Conservation (phyloP, 2,329 filamentous ascomycete species). For the Dactylellina haptotyla region DNA sequence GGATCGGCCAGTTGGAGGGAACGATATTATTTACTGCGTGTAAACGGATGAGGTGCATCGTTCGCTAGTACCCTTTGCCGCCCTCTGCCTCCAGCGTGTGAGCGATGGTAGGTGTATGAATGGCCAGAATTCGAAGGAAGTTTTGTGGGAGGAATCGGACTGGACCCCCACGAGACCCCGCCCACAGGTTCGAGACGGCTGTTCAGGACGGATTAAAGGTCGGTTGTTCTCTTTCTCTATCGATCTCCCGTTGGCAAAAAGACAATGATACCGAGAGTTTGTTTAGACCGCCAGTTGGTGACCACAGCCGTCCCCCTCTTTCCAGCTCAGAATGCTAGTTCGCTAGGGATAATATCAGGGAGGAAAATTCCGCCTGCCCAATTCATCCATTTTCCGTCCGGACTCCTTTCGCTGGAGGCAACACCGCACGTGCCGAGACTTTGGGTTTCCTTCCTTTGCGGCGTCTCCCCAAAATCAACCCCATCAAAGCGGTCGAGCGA, state of each 20-base stretch:
- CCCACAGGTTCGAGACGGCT: slow-evolving; percentile 42
- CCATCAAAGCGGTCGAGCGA: slow-evolving; percentile 48
- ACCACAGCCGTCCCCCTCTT: slow-evolving; percentile 44
- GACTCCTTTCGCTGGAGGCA: slow-evolving; percentile 53
- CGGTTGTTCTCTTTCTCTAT: background rate
- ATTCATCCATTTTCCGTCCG: slow-evolving; percentile 54
- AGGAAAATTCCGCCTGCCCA: slow-evolving; percentile 52
- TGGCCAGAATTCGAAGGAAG: slow-evolving; percentile 1
- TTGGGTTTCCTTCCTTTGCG: slow-evolving; percentile 7
- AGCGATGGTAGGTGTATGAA: slow-evolving; percentile 27
- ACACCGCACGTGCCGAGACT: slow-evolving; percentile 50
- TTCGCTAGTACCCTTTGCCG: slow-evolving; percentile 30
- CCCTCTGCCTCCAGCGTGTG: slow-evolving; percentile 11
- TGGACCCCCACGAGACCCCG: slow-evolving; percentile 54
- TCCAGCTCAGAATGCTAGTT: slow-evolving; percentile 42
- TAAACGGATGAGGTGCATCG: slow-evolving; percentile 47
- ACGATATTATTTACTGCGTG: slow-evolving; percentile 35
- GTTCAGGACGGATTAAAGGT: slow-evolving; percentile 12
- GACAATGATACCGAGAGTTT: slow-evolving; percentile 1
- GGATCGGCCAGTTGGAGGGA: slow-evolving; percentile 42
- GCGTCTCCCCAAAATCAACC: slow-evolving; percentile 35
- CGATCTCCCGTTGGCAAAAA: background rate
- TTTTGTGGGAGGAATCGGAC: slow-evolving; percentile 18
- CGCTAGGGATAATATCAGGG: slow-evolving; percentile 23
- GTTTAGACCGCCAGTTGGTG: background rate